Evolutionary conservation across 2,329 filamentous ascomycete species (phyloP), one percentile per base, ranked within the genome.

Genomic region (Helotiales sp.): DNA sequence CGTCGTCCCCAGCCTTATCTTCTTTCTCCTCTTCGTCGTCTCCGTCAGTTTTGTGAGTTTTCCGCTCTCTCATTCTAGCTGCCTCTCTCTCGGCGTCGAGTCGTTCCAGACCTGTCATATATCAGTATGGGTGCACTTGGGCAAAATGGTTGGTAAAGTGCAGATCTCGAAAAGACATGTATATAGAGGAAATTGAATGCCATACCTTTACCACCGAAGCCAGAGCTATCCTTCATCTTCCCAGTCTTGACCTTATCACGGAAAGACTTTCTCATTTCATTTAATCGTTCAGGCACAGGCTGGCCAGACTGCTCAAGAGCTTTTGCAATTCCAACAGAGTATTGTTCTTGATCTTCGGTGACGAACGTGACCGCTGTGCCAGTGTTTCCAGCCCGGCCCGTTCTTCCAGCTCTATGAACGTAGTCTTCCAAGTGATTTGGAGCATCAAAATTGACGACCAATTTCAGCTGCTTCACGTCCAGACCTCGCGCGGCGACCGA

Each of bases 341-440:
- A 97, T 63, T 91, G 91, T 70, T 96, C 93, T 72, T 99, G 93
- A 47, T 96, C 90, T 40, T 91, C 88, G 0, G 91, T 96, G 58
- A 99, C 79, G 70, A 98, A 96, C 0, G 95, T 99, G 51, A 99
- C 90, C 0, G 95, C 95, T 36, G 92, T 96, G 62, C 95, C 95
- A 22, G 86, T 96, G 69, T 97, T 96, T 38, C 95, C 95, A 46
- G 95, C 95, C 71, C 95, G 88, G 10, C 95, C 95, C 7, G 95
- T 98, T 67, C 95, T 90, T 48, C 95, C 95, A 55, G 90, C 91
- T 62, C 95, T 88, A 73, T 97, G 95, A 38, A 98, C 93, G 69
- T 98, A 98, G 70, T 98, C 95, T 75, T 99, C 95, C 61, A 96
- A 75, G 75, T 98, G 93, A 68, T 96, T 96, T 0, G 93, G 93